phyloP scores from a whole-genome alignment of 2,329 filamentous ascomycete genomes.

The Teratosphaeria zuluensis region DNA sequence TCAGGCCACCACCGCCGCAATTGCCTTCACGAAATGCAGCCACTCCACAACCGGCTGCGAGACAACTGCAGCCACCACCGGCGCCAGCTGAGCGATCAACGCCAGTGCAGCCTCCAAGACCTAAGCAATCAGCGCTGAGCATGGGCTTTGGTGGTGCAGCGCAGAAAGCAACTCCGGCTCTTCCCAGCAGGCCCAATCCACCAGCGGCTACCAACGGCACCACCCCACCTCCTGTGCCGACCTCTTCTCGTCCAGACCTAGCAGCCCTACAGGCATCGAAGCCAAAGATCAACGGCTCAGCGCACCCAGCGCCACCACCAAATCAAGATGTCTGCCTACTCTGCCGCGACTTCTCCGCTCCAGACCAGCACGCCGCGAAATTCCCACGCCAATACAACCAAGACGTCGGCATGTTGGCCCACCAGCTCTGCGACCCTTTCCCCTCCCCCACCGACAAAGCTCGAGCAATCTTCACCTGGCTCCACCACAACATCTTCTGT shows the following conservation, averaged over 20 bases:
- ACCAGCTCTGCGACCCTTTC: constrained; percentile 69
- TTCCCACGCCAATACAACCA: constrained; percentile 59
- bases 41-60: constrained; percentile 4
- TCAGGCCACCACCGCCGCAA: not conserved
- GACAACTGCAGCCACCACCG: not conserved
- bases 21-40: not conserved
- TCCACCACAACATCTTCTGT: constrained; percentile 79
- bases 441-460: constrained; percentile 87
- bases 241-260: constrained; percentile 48
- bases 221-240: constrained; percentile 43
- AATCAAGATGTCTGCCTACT: constrained; percentile 53
- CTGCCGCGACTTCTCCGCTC: constrained; percentile 79
- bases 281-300: constrained; percentile 24
- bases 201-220: constrained; percentile 9
- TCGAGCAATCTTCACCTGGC: constrained; percentile 86
- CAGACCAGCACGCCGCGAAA: constrained; percentile 67
- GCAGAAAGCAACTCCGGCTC: constrained; percentile 4
- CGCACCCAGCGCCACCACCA: constrained; percentile 7
- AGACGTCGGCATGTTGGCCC: constrained; percentile 63
- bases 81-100: not conserved
- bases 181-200: constrained; percentile 7
- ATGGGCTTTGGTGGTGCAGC: constrained; percentile 18
- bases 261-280: constrained; percentile 46
- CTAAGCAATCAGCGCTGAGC: constrained; percentile 14
- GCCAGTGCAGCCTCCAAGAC: constrained; percentile 10